Base-by-base conservation (phyloP, 192 early-diverging fungal species). In the Phlyctochytrium bullatum region DNA sequence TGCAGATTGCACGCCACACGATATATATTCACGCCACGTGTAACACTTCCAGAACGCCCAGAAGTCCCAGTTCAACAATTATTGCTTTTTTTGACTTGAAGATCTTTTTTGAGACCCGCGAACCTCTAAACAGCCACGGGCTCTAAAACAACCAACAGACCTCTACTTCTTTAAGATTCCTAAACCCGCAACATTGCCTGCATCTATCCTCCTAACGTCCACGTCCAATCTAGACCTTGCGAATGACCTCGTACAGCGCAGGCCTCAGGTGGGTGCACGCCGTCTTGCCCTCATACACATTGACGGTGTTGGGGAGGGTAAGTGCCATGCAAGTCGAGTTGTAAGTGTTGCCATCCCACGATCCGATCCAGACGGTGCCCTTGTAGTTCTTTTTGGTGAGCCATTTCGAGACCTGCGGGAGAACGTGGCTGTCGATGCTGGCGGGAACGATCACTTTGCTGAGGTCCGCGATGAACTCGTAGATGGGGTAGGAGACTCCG, bases 331-430 rank as follows among this genome's bases (percentile, higher is more conserved):
- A 57, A 25, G 14, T 28, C 27, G 16, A 25, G 27, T 57, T 28
- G 54, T 57, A 57, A 57, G 54, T 57, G 54, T 57, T 28, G 12
- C 54, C 54, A 28, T 57, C 27, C 54, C 54, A 57, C 12, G 12
- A 20, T 6, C 54, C 54, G 25, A 57, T 57, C 54, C 54, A 57
- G 27, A 57, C 12, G 54, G 54, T 57, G 12, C 54, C 54, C 54
- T 57, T 57, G 54, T 14, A 57, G 27, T 25, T 25, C 20, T 57
- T 57, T 47, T 47, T 6, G 10, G 20, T 14, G 40, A 47, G 40
- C 10, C 20, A 47, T 20, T 47, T 47, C 6, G 40, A 47, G 40
- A 47, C 20, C 40, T 14, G 40, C 10, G 40, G 40, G 20, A 47
- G 40, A 20, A 14, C 20, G 40, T 47, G 40, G 20, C 10, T 20